Base-by-base conservation (phyloP, 306 rosid genomes). In the Corylus heterophylla region DNA sequence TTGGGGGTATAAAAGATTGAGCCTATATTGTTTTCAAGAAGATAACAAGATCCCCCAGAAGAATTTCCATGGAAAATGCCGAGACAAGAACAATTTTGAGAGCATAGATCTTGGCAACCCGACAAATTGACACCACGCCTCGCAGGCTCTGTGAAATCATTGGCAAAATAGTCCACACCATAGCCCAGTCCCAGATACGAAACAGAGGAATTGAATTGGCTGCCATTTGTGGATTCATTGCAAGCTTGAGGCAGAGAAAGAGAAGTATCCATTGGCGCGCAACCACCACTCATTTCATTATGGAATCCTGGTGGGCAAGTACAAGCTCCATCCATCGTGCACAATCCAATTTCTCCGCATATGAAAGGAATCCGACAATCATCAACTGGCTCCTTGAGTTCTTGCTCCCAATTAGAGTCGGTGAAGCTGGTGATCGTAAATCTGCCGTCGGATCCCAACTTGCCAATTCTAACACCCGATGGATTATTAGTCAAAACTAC, bases 311-410 rank as follows among this genome's bases (percentile, higher is more conserved):
- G 48, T 12, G 97, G 93, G 81, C 97, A 94, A 59, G 97, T 89
- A 75, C 98, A 94, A 61, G 79, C 58, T 62, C 85, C 78, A 13
- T 86, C 83, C 5, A 72, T 58, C 42, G 80, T 74, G 78, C 98
- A 94, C 73, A 92, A 62, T 55, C 97, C 97, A 69, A 83, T 9
- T 75, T 80, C 83, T 27, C 92, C 94, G 83, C 98, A 94, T 78
- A 83, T 69, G 14, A 81, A 84, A 14, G 98, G 98, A 78, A 84
- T 83, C 63, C 71, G 84, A 79, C 98, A 94, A 82, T 71, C 69
- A 70, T 87, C 86, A 55, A 16, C 68, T 48, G 97, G 98, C 75
- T 86, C 88, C 35, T 64, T 75, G 64, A 89, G 89, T 54, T 94
- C 97, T 76, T 82, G 86, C 78, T 48, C 83, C 89, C 85, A 81